Conservation (phyloP, 2,329 filamentous ascomycete genomes). For the Acarospora socialis region DNA sequence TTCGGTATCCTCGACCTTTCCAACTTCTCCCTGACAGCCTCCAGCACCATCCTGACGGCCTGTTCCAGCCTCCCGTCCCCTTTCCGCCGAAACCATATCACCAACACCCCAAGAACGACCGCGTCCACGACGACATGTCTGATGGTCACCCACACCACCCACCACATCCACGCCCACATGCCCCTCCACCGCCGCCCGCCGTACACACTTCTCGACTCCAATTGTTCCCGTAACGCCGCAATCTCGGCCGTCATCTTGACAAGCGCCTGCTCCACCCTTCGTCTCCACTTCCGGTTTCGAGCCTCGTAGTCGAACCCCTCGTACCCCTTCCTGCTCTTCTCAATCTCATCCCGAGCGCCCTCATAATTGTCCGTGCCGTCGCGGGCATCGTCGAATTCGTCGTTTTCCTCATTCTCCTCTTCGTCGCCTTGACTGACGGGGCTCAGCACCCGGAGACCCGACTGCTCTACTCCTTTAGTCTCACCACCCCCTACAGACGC, state of each 20-base stretch:
- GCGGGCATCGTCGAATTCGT: slow-evolving; percentile 18
- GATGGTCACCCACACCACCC: slow-evolving; percentile 52
- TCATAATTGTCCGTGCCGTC: slow-evolving; percentile 9
- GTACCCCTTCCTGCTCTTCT: slow-evolving; percentile 10
- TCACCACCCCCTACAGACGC: slow-evolving; percentile 30
- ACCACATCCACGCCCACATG: slow-evolving; percentile 54
- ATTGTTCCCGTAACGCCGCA: slow-evolving; percentile 80
- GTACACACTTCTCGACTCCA: slow-evolving; percentile 62
- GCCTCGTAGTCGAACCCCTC: slow-evolving; percentile 12
- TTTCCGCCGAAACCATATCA: slow-evolving; percentile 28
- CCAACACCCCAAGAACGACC: slow-evolving; percentile 31
- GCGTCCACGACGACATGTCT: slow-evolving; percentile 65
- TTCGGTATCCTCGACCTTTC: slow-evolving; percentile 17
- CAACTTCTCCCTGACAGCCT: slow-evolving; percentile 22
- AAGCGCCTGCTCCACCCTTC: slow-evolving; percentile 69
- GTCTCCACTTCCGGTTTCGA: slow-evolving; percentile 52
- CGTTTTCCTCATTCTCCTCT: slow-evolving; percentile 41
- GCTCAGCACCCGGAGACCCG: slow-evolving; percentile 55
- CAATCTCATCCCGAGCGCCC: slow-evolving; percentile 8
- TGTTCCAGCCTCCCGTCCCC: slow-evolving; percentile 30
- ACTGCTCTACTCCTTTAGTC: slow-evolving; percentile 35
- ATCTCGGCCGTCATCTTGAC: slow-evolving; percentile 86
- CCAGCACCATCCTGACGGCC: slow-evolving; percentile 22
- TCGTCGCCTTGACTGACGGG: slow-evolving; percentile 78
- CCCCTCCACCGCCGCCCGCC: slow-evolving; percentile 45